These are phyloP conservation scores for Aureobasidium sp. DNA, from an alignment of 2,329 filamentous ascomycete genomes.

Conservation along the genomic window DNA sequence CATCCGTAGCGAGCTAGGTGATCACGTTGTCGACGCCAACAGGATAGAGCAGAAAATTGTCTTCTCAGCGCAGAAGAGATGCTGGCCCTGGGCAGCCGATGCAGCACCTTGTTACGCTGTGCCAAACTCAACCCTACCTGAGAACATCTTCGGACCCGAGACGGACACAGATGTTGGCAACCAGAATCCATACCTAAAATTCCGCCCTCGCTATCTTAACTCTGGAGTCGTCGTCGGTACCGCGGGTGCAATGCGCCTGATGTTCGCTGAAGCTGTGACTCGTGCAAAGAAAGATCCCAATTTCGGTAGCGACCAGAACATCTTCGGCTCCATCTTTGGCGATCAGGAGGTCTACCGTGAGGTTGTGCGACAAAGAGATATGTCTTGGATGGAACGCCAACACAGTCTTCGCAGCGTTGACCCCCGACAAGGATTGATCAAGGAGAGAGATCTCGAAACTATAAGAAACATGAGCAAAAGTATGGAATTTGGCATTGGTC, in stretches of 20 bases:
- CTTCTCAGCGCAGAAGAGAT: constrained; percentile 51
- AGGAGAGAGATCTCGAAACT: constrained; percentile 25
- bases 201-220: constrained; percentile 38
- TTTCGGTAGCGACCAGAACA: constrained; percentile 33
- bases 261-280: constrained; percentile 27
- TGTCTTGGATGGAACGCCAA: constrained; percentile 25
- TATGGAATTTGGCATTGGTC: constrained; percentile 27
- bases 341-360: constrained; percentile 29
- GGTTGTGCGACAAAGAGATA: constrained; percentile 24
- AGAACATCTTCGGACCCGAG: constrained; percentile 42
- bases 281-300: constrained; percentile 25
- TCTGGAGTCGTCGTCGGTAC: constrained; percentile 24
- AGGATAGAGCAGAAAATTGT: constrained; percentile 49
- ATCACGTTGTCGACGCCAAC: constrained; percentile 14
- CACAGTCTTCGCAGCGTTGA: background rate
- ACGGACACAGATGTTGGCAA: constrained; percentile 43
- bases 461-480: constrained; percentile 27
- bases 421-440: background rate
- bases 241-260: constrained; percentile 24
- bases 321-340: constrained; percentile 28
- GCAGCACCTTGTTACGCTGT: constrained; percentile 47
- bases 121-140: constrained; percentile 45
- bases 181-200: constrained; percentile 27
- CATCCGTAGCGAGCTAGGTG: constrained; percentile 33
- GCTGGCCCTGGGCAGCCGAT: constrained; percentile 36